A percentile compares a stretch with the other conserved stretches of the same genome.
phyloP scores from a whole-genome alignment of 2,329 filamentous ascomycete species.

The Arthrobotrys sinensis region DNA sequence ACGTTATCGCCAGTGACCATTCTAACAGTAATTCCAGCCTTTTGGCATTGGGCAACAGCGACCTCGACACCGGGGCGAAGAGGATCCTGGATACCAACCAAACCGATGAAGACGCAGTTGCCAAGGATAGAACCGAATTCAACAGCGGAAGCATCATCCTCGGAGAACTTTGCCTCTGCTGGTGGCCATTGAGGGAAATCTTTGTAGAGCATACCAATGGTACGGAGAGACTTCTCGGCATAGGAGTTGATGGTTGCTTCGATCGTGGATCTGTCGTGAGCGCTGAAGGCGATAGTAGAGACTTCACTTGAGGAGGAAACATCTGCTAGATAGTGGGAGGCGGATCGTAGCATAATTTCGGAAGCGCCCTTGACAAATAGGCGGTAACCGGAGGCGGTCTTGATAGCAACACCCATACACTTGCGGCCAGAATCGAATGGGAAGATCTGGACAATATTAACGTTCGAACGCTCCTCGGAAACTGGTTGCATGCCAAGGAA shows the following conservation, averaged over 20 bases:
- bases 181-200: slow-evolving; percentile 91
- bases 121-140: slow-evolving; percentile 71
- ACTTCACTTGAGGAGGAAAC: slow-evolving; percentile 47
- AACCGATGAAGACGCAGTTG: slow-evolving; percentile 71
- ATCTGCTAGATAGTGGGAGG: slow-evolving; percentile 66
- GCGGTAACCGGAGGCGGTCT: slow-evolving; percentile 70
- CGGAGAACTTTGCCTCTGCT: slow-evolving; percentile 72
- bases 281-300: slow-evolving; percentile 62
- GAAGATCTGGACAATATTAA: slow-evolving; percentile 76
- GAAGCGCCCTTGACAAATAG: slow-evolving; percentile 74
- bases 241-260: slow-evolving; percentile 81
- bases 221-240: slow-evolving; percentile 83
- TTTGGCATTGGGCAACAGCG: slow-evolving; percentile 69
- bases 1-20: slow-evolving; percentile 71
- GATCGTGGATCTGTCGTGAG: slow-evolving; percentile 67
- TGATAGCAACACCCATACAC: slow-evolving; percentile 75
- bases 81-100: slow-evolving; percentile 70
- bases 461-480: slow-evolving; percentile 75
- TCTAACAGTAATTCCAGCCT: slow-evolving; percentile 69
- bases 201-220: slow-evolving; percentile 85
- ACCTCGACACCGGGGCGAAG: slow-evolving; percentile 69
- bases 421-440: slow-evolving; percentile 84
- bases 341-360: slow-evolving; percentile 74
- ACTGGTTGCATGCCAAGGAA: slow-evolving; percentile 78
- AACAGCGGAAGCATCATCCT: slow-evolving; percentile 69